These are phyloP conservation scores for Scytalidium lignicola DNA, from an alignment of 2,329 filamentous ascomycete genomes.

Conservation along the genomic window DNA sequence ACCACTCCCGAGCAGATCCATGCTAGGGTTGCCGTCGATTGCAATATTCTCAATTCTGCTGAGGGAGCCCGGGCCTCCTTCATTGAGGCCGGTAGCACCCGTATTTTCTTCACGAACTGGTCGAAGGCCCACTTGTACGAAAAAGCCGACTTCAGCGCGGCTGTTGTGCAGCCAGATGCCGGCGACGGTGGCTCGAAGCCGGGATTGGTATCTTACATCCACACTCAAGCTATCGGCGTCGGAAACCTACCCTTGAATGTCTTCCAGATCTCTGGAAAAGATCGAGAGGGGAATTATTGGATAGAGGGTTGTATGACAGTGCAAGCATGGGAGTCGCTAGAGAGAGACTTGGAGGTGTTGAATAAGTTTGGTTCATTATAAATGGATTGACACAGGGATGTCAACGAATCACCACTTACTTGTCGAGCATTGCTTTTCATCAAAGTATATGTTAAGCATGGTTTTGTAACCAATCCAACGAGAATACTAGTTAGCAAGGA, in stretches of 20 bases:
- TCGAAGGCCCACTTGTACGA: slow-evolving; percentile 31
- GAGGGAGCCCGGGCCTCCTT: slow-evolving; percentile 23
- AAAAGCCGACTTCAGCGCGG: slow-evolving; percentile 32
- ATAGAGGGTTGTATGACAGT: slow-evolving; percentile 18
- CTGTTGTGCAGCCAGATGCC: slow-evolving; percentile 6
- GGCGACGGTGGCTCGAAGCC: background rate
- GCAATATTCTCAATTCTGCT: slow-evolving; percentile 23
- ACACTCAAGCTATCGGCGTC: background rate
- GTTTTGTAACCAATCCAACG: too few species aligned
- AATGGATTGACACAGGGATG: too few species aligned
- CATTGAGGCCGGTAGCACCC: slow-evolving; percentile 26
- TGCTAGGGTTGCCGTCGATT: slow-evolving; percentile 28
- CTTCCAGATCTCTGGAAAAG: slow-evolving; percentile 26
- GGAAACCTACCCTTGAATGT: slow-evolving; percentile 4
- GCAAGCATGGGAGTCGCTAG: background rate
- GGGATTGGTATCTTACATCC: slow-evolving; percentile 10
- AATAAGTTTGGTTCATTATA: too few species aligned
- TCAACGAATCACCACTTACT: too few species aligned
- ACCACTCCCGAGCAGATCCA: background rate
- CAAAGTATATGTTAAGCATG: too few species aligned
- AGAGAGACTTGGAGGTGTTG: too few species aligned
- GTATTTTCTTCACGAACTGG: slow-evolving; percentile 37
- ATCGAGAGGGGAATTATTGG: slow-evolving; percentile 28
- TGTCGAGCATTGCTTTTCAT: too few species aligned
- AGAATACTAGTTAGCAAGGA: too few species aligned